phyloP scores from a whole-genome alignment of 768 basidiomycete species.

The Mycena kentingensis region DNA sequence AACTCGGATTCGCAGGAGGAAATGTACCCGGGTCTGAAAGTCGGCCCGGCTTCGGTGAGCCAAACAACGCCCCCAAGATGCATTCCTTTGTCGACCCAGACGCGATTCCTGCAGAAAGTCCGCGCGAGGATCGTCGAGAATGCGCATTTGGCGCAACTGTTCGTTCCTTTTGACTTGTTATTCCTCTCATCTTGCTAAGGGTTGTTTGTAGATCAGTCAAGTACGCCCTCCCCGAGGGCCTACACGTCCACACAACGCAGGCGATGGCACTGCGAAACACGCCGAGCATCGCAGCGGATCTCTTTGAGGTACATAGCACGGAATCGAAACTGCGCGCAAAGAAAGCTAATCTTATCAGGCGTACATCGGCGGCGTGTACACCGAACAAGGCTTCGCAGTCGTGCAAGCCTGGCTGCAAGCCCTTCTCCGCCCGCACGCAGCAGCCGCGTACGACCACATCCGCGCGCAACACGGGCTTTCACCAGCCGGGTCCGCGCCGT shows the following conservation, averaged over 20 bases:
- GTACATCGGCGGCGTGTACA: conserved; percentile 77
- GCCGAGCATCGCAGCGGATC: conserved; percentile 67
- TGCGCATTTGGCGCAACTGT: conserved; percentile 72
- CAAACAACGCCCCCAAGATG: conserved; percentile 12
- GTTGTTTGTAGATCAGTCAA: conserved; percentile 51
- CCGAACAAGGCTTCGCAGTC: conserved; percentile 63
- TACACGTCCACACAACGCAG: conserved; percentile 72
- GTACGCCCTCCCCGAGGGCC: conserved; percentile 62
- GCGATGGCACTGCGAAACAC: conserved; percentile 71
- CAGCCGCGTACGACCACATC: conserved; percentile 61
- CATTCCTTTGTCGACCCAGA: conserved; percentile 5
- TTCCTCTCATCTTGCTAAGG: neutral
- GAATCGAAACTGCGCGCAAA: neutral
- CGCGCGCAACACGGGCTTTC: conserved; percentile 69
- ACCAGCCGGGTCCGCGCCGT: conserved; percentile 31
- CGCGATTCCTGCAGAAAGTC: conserved; percentile 61
- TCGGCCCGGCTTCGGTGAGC: conserved; percentile 76
- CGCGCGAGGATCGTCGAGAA: conserved; percentile 76
- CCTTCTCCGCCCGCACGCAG: conserved; percentile 65
- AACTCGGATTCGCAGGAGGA: conserved; percentile 28
- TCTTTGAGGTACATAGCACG: conserved; percentile 64
- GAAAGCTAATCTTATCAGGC: conserved; percentile 53
- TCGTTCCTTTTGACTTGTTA: conserved; percentile 21
- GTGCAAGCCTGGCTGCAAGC: conserved; percentile 61
- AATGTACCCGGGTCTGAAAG: conserved; percentile 67